These are phyloP conservation scores for Prinsepia uniflora DNA, from an alignment of 306 rosid species.

Conservation along the genomic window DNA sequence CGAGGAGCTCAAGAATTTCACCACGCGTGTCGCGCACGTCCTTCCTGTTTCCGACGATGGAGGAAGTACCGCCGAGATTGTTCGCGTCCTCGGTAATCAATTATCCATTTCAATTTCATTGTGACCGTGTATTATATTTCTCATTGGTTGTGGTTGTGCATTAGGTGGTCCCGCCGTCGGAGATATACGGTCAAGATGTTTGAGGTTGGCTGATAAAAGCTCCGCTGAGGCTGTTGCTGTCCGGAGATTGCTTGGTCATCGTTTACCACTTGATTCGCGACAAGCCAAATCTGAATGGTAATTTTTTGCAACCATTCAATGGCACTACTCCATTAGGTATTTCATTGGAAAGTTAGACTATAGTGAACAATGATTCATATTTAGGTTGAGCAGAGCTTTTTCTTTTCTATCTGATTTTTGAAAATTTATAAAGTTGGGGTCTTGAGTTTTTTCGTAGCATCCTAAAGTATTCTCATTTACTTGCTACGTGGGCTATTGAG, in stretches of 20 bases:
- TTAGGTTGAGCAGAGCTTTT: no score
- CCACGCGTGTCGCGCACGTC: slow-evolving; percentile 91
- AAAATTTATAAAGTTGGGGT: background rate
- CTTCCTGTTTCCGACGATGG: slow-evolving; percentile 97
- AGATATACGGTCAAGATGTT: slow-evolving; percentile 91
- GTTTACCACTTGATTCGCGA: slow-evolving; percentile 52
- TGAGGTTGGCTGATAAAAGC: slow-evolving; percentile 82
- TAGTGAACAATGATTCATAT: background rate
- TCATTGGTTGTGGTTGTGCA: background rate
- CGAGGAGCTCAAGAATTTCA: slow-evolving; percentile 69
- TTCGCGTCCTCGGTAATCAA: slow-evolving; percentile 70
- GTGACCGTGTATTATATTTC: no score
- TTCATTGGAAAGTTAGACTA: no score
- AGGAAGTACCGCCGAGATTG: slow-evolving; percentile 95
- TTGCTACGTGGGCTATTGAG: slow-evolving; percentile 29
- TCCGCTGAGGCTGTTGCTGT: slow-evolving; percentile 87
- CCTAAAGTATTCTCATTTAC: slow-evolving; percentile 13
- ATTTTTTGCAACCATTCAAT: background rate
- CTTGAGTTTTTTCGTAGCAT: background rate
- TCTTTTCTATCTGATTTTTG: background rate
- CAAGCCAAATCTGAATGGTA: slow-evolving; percentile 85
- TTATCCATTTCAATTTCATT: background rate
- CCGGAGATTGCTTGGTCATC: slow-evolving; percentile 82
- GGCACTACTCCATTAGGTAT: background rate
- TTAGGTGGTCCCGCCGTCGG: slow-evolving; percentile 97